Evolutionary conservation across 805 yeast genomes (phyloP), one percentile per base, ranked within the genome.

Genomic region (Saturnispora saitoi): DNA sequence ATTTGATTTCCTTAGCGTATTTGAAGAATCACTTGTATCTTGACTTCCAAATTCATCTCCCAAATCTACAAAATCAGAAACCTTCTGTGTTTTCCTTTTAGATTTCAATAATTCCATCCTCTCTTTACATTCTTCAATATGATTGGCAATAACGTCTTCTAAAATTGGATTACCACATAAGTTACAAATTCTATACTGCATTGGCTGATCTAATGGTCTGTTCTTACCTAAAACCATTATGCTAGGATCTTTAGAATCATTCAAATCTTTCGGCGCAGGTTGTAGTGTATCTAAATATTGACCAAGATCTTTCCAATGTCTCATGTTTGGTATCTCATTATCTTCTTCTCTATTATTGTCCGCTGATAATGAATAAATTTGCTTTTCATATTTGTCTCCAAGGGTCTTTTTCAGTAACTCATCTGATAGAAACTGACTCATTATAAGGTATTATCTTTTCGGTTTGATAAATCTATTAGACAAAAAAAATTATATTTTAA

Each of bases 131-230:
- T 48, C 48, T 14, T 54, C 56, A 11, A 75, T 61, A 58, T 76
- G 80, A 19, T 58, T 60, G 1, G 64, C 62, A 24, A 76, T 51
- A 49, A 63, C 59, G 2, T 60, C 52, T 31, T 64, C 68, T 20
- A 74, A 55, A 1, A 75, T 64, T 2, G 80, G 80, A 46, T 70
- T 65, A 40, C 66, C 66, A 56, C 81, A 76, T 44, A 61, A 60
- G 45, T 71, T 73, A 57, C 81, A 76, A 43, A 73, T 68, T 36
- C 76, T 60, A 52, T 75, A 76, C 29, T 66, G 66, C 4, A 73
- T 42, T 1, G 71, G 69, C 11, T 63, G 62, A 12, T 58, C 58
- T 20, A 76, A 58, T 3, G 77, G 77, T 43, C 63, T 63, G 20
- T 50, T 59, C 3, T 8, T 22, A 15, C 40, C 36, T 7, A 40